These are phyloP conservation scores for Zizania palustris DNA, from an alignment of 202 grass and related monocot genomes.

Conservation along the genomic window DNA sequence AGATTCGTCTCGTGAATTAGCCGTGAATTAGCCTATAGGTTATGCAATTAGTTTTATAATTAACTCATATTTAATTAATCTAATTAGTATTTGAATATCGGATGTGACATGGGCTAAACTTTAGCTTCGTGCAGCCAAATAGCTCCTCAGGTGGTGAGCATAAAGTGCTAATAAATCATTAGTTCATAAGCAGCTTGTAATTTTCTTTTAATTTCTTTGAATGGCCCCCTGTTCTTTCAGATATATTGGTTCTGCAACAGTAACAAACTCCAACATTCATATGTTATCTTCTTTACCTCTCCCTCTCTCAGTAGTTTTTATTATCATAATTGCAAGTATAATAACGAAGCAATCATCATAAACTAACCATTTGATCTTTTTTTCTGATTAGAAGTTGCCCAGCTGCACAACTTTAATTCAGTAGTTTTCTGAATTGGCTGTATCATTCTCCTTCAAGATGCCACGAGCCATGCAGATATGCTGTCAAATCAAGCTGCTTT, in stretches of 20 bases:
- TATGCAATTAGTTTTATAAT: too few species aligned
- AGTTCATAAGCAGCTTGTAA: conserved; percentile 9
- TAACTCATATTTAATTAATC: too few species aligned
- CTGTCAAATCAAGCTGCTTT: conserved; percentile 32
- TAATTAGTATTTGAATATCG: too few species aligned
- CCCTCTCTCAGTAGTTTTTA: background rate
- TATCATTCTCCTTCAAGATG: background rate
- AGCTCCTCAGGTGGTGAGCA: conserved; percentile 11
- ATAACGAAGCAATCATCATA: background rate
- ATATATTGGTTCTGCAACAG: background rate
- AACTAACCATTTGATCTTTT: background rate
- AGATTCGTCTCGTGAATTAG: too few species aligned
- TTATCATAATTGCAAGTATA: background rate
- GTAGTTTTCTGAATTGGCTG: background rate
- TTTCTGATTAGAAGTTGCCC: background rate
- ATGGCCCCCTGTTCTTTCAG: background rate
- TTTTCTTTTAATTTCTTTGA: conserved; percentile 9
- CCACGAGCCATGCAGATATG: conserved; percentile 18
- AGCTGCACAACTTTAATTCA: too few species aligned
- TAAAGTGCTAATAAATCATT: conserved; percentile 14
- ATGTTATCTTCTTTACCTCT: background rate
- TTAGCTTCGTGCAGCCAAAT: too few species aligned
- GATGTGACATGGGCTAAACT: too few species aligned
- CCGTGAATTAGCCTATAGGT: too few species aligned
- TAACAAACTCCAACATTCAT: background rate